Conservation (phyloP, 352 stramenopile genomes). For the Globisporangium cederbergense region DNA sequence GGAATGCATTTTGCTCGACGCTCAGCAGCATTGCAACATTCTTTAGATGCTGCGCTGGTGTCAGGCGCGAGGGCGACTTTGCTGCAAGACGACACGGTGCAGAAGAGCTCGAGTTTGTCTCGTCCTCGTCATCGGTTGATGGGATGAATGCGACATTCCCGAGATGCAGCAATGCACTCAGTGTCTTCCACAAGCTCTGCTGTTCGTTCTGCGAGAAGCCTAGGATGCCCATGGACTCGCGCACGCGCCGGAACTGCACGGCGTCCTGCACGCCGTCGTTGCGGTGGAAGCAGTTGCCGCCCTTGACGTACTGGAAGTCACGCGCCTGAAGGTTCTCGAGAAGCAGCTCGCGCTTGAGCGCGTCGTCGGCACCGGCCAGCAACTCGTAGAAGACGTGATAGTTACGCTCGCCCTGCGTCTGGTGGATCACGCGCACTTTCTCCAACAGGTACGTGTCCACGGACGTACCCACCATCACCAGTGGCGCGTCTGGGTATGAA, state of each 20-base stretch:
- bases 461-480: constrained; percentile 65
- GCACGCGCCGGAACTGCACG: constrained; percentile 55
- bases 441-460: constrained; percentile 92
- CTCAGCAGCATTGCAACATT: constrained; percentile 39
- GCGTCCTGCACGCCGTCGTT: constrained; percentile 68
- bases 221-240: constrained; percentile 69
- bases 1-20: constrained; percentile 42
- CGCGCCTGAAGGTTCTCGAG: constrained; percentile 32
- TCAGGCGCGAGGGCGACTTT: constrained; percentile 31
- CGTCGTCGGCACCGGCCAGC: constrained; percentile 44
- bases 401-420: constrained; percentile 69
- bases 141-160: constrained; percentile 77
- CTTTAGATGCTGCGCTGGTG: constrained; percentile 37
- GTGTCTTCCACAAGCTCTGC: constrained; percentile 56
- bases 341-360: constrained; percentile 39
- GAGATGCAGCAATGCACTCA: constrained; percentile 77
- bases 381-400: constrained; percentile 86
- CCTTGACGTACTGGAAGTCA: constrained; percentile 68
- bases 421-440: constrained; percentile 87
- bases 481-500: constrained; percentile 11
- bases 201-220: constrained; percentile 66
- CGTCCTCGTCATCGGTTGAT: constrained; percentile 49
- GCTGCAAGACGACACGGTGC: constrained; percentile 34
- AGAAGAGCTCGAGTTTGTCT: constrained; percentile 33
- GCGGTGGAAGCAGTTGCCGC: constrained; percentile 59